These are phyloP conservation scores for Cryptosporidium andersoni DNA, from an alignment of 169 alveolate species.

Conservation along the genomic window DNA sequence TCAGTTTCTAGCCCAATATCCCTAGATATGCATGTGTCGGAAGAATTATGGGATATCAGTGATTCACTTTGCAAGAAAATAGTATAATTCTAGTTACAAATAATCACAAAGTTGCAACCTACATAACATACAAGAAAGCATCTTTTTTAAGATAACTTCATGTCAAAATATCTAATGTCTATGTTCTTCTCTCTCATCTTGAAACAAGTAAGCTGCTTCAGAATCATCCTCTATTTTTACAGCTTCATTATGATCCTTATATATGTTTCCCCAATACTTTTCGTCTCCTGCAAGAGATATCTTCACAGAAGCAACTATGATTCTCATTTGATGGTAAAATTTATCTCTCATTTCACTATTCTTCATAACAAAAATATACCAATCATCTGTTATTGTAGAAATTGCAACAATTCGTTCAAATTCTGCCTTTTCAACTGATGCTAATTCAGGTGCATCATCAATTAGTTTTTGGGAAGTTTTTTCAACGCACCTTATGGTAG, in stretches of 20 bases:
- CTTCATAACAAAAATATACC: slow-evolving; percentile 68
- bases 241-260: slow-evolving; percentile 37
- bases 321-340: slow-evolving; percentile 59
- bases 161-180: background rate
- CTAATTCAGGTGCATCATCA: slow-evolving; percentile 59
- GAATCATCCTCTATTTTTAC: slow-evolving; percentile 50
- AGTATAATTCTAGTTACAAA: background rate
- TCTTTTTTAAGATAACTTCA: background rate
- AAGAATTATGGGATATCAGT: slow-evolving; percentile 32
- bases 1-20: slow-evolving; percentile 60
- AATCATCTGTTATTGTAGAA: slow-evolving; percentile 63
- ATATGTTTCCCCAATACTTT: slow-evolving; percentile 62
- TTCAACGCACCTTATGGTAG: slow-evolving; percentile 38
- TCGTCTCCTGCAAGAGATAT: slow-evolving; percentile 52
- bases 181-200: slow-evolving; percentile 54
- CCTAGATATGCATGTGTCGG: slow-evolving; percentile 28
- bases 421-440: slow-evolving; percentile 44
- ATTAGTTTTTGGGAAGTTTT: slow-evolving; percentile 29
- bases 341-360: slow-evolving; percentile 57
- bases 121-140: background rate
- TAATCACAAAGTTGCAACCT: background rate
- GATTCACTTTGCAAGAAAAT: slow-evolving; percentile 33
- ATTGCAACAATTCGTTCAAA: slow-evolving; percentile 52
- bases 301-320: slow-evolving; percentile 53
- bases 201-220: slow-evolving; percentile 35